Evolutionary conservation across 2,329 filamentous ascomycete genomes (phyloP), one percentile per base, ranked within the genome.

Genomic region (Teratosphaeria nubilosa): DNA sequence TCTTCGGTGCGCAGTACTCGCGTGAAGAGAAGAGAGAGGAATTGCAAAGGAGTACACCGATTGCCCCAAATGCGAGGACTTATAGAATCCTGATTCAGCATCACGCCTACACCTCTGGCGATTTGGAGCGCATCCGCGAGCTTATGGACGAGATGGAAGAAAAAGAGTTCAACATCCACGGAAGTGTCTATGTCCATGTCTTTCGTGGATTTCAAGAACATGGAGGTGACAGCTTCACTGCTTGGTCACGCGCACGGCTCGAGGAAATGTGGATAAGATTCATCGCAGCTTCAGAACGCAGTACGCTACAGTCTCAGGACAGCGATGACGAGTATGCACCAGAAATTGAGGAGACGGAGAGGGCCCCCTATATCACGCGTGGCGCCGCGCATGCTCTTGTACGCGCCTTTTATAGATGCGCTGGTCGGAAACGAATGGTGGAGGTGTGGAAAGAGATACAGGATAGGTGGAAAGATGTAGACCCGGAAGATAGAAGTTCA

Each of bases 131-230:
- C 62, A 84, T 95, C 13, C 82, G 83, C 11, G 80, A 83, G 54
- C 82, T 90, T 51, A 76, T 99, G 24, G 81, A 84, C 53, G 92
- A 97, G 70, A 96, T 96, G 83, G 82, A 58, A 74, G 30, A 76
- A 41, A 85, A 85, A 63, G 75, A 80, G 2, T 78, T 95, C 3
- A 82, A 84, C 0, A 75, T 92, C 16, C 84, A 92, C 60, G 87
- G 87, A 5, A 82, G 86, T 58, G 82, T 95, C 25, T 96, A 92
- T 67, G 77, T 94, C 41, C 80, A 87, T 7, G 77, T 97, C 3
- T 88, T 97, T 74, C 86, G 90, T 66, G 91, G 88, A 0, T 99
- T 97, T 69, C 79, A 81, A 32, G 72, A 76, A 2, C 86, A 96
- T 68, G 92, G 91, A 11, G 85, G 84, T 27, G 73, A 80, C 20